These are phyloP conservation scores for Penicillium canariense DNA, from an alignment of 495 filamentous ascomycete species.

Conservation along the genomic window DNA sequence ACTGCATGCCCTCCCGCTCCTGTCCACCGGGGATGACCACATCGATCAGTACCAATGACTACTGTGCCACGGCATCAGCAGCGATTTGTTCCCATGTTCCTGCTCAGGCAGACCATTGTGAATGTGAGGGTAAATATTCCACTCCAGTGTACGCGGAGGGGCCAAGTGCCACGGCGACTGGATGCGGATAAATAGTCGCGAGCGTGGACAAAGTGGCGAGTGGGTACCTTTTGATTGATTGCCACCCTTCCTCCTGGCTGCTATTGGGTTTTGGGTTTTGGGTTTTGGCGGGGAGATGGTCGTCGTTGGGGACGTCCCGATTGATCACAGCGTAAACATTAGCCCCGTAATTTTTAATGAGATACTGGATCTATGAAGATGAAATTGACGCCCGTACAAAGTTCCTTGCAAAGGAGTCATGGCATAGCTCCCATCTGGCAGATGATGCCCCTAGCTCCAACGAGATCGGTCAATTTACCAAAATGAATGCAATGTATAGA, in stretches of 20 bases:
- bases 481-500: too few species aligned
- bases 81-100: conserved; percentile 8
- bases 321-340: background rate
- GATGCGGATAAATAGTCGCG: conserved; percentile 10
- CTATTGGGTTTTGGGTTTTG: background rate
- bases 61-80: conserved; percentile 19
- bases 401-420: too few species aligned
- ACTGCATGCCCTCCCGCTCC: conserved; percentile 27
- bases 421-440: too few species aligned
- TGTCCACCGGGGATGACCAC: conserved; percentile 26
- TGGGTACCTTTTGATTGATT: background rate
- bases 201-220: background rate
- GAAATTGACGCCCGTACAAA: too few species aligned
- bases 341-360: background rate
- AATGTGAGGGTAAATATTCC: conserved; percentile 13
- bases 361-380: background rate
- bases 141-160: conserved; percentile 20
- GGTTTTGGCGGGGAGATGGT: background rate
- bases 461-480: background rate
- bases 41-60: conserved; percentile 10
- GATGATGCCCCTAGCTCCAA: too few species aligned
- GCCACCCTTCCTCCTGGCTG: too few species aligned
- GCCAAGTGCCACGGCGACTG: conserved; percentile 18
- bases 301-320: background rate
- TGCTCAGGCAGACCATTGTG: conserved; percentile 10